A percentile compares a stretch with the other conserved stretches of the same genome.
Conservation (phyloP, 345 rosid species). For the Toxicodendron radicans region DNA sequence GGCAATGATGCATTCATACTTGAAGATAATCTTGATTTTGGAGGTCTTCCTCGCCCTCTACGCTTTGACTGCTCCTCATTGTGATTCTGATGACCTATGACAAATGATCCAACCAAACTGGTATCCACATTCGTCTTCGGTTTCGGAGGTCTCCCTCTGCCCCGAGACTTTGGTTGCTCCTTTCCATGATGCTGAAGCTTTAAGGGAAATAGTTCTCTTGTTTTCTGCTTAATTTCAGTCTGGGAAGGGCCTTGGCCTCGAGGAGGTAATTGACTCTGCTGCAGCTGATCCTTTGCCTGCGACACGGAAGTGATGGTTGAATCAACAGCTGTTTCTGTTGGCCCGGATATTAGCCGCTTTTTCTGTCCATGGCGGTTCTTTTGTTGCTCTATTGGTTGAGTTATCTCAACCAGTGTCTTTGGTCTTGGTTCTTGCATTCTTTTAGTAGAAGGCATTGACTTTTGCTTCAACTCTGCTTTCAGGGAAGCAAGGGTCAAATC, state of each 20-base stretch:
- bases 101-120: not conserved
- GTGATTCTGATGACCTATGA: not conserved
- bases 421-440: not conserved
- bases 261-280: not conserved
- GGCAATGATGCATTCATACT: not conserved
- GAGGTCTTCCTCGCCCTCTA: slow-evolving; percentile 5
- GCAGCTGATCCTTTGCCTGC: not conserved
- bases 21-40: not conserved
- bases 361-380: not conserved
- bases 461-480: slow-evolving; percentile 6
- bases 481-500: not conserved
- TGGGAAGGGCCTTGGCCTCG: not conserved
- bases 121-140: not conserved
- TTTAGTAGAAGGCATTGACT: not conserved
- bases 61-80: not conserved
- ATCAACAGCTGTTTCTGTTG: not conserved
- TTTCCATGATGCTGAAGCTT: not conserved
- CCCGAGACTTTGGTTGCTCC: not conserved
- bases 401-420: not conserved
- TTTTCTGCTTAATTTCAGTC: not conserved
- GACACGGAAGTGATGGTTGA: not conserved
- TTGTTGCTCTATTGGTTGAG: not conserved
- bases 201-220: not conserved
- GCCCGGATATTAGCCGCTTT: slow-evolving; percentile 3
- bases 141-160: not conserved